A percentile compares a stretch with the other conserved stretches of the same genome.
phyloP scores from a whole-genome alignment of 345 rosid species.

The Angophora floribunda region DNA sequence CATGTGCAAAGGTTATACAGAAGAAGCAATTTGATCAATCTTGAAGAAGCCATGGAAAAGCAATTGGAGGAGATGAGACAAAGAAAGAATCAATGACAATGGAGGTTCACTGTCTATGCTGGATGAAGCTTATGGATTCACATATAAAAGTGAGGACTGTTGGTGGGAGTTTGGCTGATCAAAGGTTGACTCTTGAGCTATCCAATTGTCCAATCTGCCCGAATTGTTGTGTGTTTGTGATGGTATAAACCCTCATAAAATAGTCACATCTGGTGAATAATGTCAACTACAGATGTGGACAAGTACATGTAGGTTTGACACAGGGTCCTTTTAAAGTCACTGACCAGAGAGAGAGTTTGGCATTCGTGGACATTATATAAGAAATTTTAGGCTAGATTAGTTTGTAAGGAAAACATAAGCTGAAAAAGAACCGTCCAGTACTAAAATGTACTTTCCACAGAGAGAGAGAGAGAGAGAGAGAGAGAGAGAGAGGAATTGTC shows the following conservation, averaged over 20 bases:
- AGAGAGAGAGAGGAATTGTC: background rate
- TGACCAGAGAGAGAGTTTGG: background rate
- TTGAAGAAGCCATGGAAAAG: background rate
- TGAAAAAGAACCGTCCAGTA: background rate
- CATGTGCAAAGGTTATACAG: background rate
- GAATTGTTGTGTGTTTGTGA: background rate
- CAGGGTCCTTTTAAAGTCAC: background rate
- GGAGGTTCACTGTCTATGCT: background rate
- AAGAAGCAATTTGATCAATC: background rate
- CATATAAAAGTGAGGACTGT: background rate
- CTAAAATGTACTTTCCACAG: background rate
- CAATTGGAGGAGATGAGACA: background rate
- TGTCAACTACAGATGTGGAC: background rate
- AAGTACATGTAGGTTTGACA: background rate
- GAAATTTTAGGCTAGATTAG: background rate
- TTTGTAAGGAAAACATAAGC: background rate
- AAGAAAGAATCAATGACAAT: background rate
- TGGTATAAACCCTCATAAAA: background rate
- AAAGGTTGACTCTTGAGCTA: background rate
- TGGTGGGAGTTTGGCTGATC: background rate
- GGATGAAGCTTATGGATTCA: background rate
- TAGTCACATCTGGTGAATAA: background rate
- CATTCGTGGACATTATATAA: background rate
- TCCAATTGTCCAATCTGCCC: background rate
- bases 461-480: accelerated